Percentiles rank a stretch among this genome's conserved stretches.
phyloP scores from a whole-genome alignment of 805 yeast genomes.

The Candida golubevii region DNA sequence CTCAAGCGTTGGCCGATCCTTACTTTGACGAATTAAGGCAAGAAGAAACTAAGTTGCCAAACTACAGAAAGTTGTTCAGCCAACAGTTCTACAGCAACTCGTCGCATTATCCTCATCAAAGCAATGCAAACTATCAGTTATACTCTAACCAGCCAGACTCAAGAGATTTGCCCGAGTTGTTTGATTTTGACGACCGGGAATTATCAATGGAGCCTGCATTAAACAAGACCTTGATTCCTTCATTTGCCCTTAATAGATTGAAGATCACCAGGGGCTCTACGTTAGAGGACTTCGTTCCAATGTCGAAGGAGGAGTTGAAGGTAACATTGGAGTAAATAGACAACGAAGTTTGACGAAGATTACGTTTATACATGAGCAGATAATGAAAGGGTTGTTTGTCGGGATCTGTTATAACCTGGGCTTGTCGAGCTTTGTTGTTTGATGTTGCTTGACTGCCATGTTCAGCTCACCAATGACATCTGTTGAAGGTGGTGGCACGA shows the following conservation, averaged over 20 bases:
- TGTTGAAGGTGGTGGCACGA: background rate
- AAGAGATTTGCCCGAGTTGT: conserved; percentile 44
- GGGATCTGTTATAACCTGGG: conserved; percentile 28
- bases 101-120: conserved; percentile 23
- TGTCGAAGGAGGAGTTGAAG: conserved; percentile 21
- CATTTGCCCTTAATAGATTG: conserved; percentile 29
- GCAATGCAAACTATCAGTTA: conserved; percentile 42
- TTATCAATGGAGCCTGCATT: conserved; percentile 42
- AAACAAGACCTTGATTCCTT: conserved; percentile 40
- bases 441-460: conserved; percentile 7
- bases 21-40: conserved; percentile 54
- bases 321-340: conserved; percentile 30
- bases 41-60: conserved; percentile 35
- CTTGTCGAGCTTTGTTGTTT: conserved; percentile 26
- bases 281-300: conserved; percentile 39
- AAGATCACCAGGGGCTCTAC: conserved; percentile 20
- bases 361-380: conserved; percentile 6
- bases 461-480: conserved; percentile 3
- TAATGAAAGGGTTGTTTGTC: background rate
- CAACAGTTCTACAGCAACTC: conserved; percentile 32
- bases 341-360: conserved; percentile 5
- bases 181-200: conserved; percentile 51
- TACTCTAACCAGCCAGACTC: conserved; percentile 38
- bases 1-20: conserved; percentile 46
- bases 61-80: conserved; percentile 39